These are phyloP conservation scores for Elsinoe perseae DNA, from an alignment of 2,329 filamentous ascomycete genomes.

Conservation along the genomic window DNA sequence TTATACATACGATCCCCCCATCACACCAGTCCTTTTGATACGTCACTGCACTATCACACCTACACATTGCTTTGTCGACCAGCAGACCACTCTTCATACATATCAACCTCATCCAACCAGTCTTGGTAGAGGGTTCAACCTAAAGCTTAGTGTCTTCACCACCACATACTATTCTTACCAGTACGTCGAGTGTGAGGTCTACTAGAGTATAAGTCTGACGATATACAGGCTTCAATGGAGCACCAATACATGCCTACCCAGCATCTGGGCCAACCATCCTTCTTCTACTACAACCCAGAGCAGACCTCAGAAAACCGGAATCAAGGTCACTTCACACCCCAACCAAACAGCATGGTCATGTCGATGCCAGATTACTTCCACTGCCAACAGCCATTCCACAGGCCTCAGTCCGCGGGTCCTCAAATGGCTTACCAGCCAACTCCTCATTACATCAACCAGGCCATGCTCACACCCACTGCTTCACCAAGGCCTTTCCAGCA, in stretches of 20 bases:
- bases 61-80: constrained; percentile 11
- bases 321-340: constrained; percentile 66
- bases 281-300: constrained; percentile 82
- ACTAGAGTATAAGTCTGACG: constrained; percentile 4
- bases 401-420: constrained; percentile 26
- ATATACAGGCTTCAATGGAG: constrained; percentile 25
- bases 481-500: constrained; percentile 65
- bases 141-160: constrained; percentile 13
- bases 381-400: constrained; percentile 21
- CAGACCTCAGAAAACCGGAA: constrained; percentile 63
- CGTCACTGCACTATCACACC: constrained; percentile 11
- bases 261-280: constrained; percentile 60
- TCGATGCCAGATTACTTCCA: constrained; percentile 30
- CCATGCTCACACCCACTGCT: constrained; percentile 64
- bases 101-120: constrained; percentile 2
- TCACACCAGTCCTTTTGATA: neutral
- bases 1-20: neutral
- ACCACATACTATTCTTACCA: neutral
- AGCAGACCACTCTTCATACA: constrained; percentile 5
- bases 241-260: constrained; percentile 31
- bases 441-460: constrained; percentile 50
- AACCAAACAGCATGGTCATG: constrained; percentile 40
- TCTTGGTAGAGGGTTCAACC: neutral
- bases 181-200: neutral
- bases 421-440: constrained; percentile 37